Base-by-base conservation (phyloP, 305 asterid genomes). In the Caryopteris hybrid region DNA sequence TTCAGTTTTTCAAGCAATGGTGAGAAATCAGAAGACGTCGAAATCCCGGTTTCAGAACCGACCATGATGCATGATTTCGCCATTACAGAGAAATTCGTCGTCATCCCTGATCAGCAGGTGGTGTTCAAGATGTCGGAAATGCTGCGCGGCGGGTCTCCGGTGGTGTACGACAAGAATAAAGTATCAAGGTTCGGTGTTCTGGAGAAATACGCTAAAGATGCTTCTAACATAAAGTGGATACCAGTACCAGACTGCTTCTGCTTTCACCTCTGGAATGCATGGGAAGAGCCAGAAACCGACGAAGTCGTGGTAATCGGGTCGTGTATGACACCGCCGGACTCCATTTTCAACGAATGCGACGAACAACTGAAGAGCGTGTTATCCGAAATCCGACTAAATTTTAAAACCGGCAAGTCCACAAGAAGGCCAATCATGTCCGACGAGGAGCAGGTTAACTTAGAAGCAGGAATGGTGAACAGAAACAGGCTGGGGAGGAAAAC, bases 31-130 rank as follows among this genome's bases (percentile, higher is more conserved):
- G 64, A 56, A 2, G 96, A 92, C 64, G 82, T 92, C 1, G 96
- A 86, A 43, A 92, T 92, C 71, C 96, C 98, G 0, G 87, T 92
- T 10, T 59, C 86, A 0, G 89, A 81, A 51, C 96, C 98, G 1
- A 92, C 98, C 34, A 92, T 92, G 98, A 92, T 92, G 89, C 98
- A 92, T 39, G 98, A 92, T 73, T 92, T 92, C 56, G 98, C 98
- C 4, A 84, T 92, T 20, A 92, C 98, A 0, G 91, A 92, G 76
- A 89, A 80, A 0, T 81, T 72, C 51, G 96, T 88, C 17, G 68
- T 92, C 12, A 72, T 92, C 10, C 98, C 98, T 3, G 98, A 92
- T 68, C 98, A 92, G 66, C 98, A 92, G 41, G 98, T 92, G 51
- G 96, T 92, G 59, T 92, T 92, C 84, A 87, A 85, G 84, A 77